These are phyloP conservation scores for Cyclostephanos tholiformis DNA, from an alignment of 108 stramenopile genomes.

Conservation along the genomic window DNA sequence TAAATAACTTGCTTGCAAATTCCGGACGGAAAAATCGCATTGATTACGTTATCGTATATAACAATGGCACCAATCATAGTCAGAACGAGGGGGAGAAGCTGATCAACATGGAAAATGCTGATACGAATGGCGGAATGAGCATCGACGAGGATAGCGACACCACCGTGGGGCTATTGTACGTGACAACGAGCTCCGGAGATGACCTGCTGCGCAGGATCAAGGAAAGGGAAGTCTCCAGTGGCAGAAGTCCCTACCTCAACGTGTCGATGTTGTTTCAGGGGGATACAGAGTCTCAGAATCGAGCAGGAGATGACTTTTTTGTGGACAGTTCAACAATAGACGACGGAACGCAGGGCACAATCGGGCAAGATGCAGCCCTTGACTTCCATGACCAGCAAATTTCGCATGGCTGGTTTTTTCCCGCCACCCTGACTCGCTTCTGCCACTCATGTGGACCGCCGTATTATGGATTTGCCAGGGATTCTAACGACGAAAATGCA, in stretches of 20 bases:
- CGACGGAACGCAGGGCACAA: conserved; percentile 18
- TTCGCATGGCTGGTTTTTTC: conserved; percentile 39
- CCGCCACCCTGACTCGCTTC: conserved; percentile 38
- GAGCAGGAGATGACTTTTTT: neutral
- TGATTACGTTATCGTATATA: conserved; percentile 35
- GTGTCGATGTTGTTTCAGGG: conserved; percentile 6
- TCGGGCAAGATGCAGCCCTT: neutral
- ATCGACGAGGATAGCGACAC: neutral
- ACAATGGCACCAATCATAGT: conserved; percentile 30
- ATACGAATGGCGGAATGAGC: neutral
- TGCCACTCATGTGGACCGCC: conserved; percentile 27
- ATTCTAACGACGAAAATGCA: neutral
- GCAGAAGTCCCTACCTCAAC: conserved; percentile 26
- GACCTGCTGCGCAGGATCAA: conserved; percentile 26
- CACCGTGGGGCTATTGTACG: conserved; percentile 31
- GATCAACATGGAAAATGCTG: conserved; percentile 25
- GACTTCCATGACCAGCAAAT: conserved; percentile 14
- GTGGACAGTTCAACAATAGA: conserved; percentile 18
- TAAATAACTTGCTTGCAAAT: conserved; percentile 31
- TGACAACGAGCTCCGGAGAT: conserved; percentile 22
- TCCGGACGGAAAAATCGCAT: conserved; percentile 31
- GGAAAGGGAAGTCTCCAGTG: conserved; percentile 3
- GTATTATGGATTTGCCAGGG: conserved; percentile 20
- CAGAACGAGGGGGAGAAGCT: conserved; percentile 19
- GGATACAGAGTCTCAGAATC: neutral